Percentiles rank a stretch among this genome's conserved stretches.
Evolutionary conservation across 2,329 filamentous ascomycete species (phyloP).

Genomic region (Lasiodiplodia gonubiensis): DNA sequence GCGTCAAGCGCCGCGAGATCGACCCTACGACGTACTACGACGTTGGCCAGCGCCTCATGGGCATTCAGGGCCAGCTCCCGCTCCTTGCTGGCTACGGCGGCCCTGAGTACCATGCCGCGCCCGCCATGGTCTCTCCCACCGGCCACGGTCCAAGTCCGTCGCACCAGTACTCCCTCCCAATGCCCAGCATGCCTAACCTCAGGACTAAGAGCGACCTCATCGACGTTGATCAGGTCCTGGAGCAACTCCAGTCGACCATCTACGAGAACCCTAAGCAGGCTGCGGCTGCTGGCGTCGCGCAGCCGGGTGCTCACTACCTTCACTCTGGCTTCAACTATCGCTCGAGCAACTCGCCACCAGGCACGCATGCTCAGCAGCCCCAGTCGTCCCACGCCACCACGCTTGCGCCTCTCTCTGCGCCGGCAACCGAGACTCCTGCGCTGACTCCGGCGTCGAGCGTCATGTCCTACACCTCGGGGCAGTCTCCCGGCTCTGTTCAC

Average conservation of each 20-base stretch:
- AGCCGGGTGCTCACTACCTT: slow-evolving; percentile 72
- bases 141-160: slow-evolving; percentile 64
- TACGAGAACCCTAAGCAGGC: slow-evolving; percentile 90
- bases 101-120: slow-evolving; percentile 59
- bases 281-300: slow-evolving; percentile 76
- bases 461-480: slow-evolving; percentile 77
- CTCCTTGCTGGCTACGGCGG: slow-evolving; percentile 42
- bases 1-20: slow-evolving; percentile 88
- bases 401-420: slow-evolving; percentile 50
- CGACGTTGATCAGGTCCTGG: slow-evolving; percentile 92
- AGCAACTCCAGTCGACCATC: slow-evolving; percentile 94
- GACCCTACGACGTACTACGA: slow-evolving; percentile 89
- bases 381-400: slow-evolving; percentile 60
- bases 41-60: slow-evolving; percentile 86
- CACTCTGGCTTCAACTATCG: slow-evolving; percentile 59
- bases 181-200: slow-evolving; percentile 83
- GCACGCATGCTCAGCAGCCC: slow-evolving; percentile 40
- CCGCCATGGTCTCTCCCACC: slow-evolving; percentile 60
- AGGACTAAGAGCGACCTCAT: slow-evolving; percentile 92
- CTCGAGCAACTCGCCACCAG: slow-evolving; percentile 63
- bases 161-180: slow-evolving; percentile 83
- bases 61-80: slow-evolving; percentile 70
- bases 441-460: slow-evolving; percentile 77
- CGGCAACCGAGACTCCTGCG: slow-evolving; percentile 69
- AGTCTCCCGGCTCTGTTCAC: slow-evolving; percentile 76